Conservation (phyloP, 140 eudicot genomes). For the Bidens hawaiensis region DNA sequence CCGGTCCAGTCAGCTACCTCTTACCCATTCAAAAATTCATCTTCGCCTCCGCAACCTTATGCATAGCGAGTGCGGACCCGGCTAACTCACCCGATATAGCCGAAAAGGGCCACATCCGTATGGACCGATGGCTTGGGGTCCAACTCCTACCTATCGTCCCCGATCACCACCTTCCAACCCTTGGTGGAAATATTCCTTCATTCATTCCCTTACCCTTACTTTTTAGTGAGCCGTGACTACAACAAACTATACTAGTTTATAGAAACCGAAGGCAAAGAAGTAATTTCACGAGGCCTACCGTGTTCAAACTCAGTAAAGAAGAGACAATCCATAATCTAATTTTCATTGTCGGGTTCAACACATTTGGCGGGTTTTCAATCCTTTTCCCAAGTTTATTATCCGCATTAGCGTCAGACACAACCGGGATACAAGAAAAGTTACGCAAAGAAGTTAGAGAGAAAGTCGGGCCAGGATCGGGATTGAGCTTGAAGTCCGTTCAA, state of each 20-base stretch:
- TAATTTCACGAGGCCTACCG: conserved; percentile 43
- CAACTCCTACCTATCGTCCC: conserved; percentile 61
- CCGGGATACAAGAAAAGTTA: conserved; percentile 44
- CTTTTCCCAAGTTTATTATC: conserved; percentile 40
- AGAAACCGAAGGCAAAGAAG: conserved; percentile 46
- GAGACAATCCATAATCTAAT: conserved; percentile 73
- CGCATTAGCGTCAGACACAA: conserved; percentile 31
- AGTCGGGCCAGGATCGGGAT: conserved; percentile 3
- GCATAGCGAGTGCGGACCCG: conserved; percentile 64
- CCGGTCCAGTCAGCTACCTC: conserved; percentile 38
- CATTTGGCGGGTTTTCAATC: conserved; percentile 65
- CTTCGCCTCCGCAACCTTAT: conserved; percentile 41
- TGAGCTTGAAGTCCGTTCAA: conserved; percentile 42
- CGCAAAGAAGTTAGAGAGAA: conserved; percentile 60
- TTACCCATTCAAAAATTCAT: conserved; percentile 50
- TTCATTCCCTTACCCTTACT: conserved; percentile 66
- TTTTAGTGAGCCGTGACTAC: conserved; percentile 51
- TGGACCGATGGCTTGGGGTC: conserved; percentile 68
- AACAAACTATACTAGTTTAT: conserved; percentile 49
- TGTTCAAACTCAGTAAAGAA: conserved; percentile 43
- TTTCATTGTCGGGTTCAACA: conserved; percentile 75
- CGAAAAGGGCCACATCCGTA: conserved; percentile 40
- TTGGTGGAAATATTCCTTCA: conserved; percentile 68
- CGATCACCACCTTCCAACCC: conserved; percentile 57
- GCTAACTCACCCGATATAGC: conserved; percentile 57